phyloP scores from a whole-genome alignment of 1,284 basidiomycete genomes.

The Leccinum subspadiceum region DNA sequence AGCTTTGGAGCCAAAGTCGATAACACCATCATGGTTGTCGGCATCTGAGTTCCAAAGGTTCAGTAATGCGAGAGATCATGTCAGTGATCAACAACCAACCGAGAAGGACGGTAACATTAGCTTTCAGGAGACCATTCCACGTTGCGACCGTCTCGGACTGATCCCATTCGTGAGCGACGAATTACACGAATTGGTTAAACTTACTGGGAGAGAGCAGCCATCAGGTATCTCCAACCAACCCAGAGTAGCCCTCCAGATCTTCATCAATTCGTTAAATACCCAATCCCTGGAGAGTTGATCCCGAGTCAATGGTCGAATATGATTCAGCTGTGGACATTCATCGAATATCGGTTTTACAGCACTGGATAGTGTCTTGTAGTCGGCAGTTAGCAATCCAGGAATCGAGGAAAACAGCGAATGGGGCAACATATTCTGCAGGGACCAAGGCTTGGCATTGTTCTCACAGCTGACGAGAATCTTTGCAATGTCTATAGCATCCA shows the following conservation, averaged over 20 bases:
- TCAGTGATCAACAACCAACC: slow-evolving; percentile 28
- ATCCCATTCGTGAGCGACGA: slow-evolving; percentile 7
- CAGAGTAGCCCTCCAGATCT: slow-evolving; percentile 55
- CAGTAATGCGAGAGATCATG: slow-evolving; percentile 4
- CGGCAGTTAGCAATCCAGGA: slow-evolving; percentile 58
- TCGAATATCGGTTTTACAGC: slow-evolving; percentile 51
- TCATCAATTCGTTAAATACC: slow-evolving; percentile 52
- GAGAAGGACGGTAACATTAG: slow-evolving; percentile 34
- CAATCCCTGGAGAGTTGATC: slow-evolving; percentile 55
- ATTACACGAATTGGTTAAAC: slow-evolving; percentile 22
- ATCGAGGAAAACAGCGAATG: slow-evolving; percentile 53
- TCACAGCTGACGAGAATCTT: slow-evolving; percentile 47
- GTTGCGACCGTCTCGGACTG: slow-evolving; percentile 40
- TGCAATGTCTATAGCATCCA: slow-evolving; percentile 53
- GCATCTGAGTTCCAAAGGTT: slow-evolving; percentile 26
- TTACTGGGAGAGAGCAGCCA: slow-evolving; percentile 41
- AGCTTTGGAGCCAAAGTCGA: slow-evolving; percentile 42
- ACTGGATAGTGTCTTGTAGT: slow-evolving; percentile 47
- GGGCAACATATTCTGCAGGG: slow-evolving; percentile 50
- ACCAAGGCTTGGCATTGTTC: slow-evolving; percentile 38
- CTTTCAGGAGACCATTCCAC: slow-evolving; percentile 43
- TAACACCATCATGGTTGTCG: slow-evolving; percentile 32
- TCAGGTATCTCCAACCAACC: slow-evolving; percentile 41
- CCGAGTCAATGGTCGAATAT: slow-evolving; percentile 52
- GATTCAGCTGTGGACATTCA: slow-evolving; percentile 47